Evolutionary conservation across 352 stramenopile species (phyloP), one percentile per base, ranked within the genome.

Genomic region (Globisporangium echinulatum): DNA sequence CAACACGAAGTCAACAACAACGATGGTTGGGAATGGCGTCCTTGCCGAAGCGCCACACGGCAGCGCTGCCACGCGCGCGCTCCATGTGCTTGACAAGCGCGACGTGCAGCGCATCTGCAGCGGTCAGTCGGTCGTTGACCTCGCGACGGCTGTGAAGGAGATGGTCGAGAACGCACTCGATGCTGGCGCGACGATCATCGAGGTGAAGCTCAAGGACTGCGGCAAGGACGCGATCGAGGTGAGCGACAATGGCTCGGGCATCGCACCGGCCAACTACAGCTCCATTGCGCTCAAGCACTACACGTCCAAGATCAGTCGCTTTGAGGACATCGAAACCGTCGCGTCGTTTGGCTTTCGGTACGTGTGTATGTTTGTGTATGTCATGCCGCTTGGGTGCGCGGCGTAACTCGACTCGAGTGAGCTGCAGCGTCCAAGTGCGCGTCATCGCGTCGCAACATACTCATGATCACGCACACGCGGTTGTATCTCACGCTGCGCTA

Each of bases 121-220:
- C 42, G 94, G 95, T 0, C 95, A 99, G 79, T 97, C 97, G 36
- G 87, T 99, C 37, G 88, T 96, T 37, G 90, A 98, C 73, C 79
- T 99, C 15, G 69, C 85, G 9, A 97, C 87, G n/a, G 92, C 96
- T 14, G 91, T 99, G 25, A 99, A 99, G 70, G 97, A 99, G 76
- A 77, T 99, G 36, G 82, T 99, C 5, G 96, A 99, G 69, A 99
- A 99, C 70, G 76, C 81, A 40, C 67, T 95, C 47, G 82, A 92
- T 49, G 82, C 80, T 11, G 79, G 78, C 17, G 79, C 82, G 37
- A 77, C 77, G 56, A 64, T 73, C 62, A 78, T 97, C 17, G 88
- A 96, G 38, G 79, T 98, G 13, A 94, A 93, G 57, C 70, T 99
- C 6, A 88, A 90, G 58, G 85, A 98, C 66, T 91, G 89, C 64